These are phyloP conservation scores for Alisma plantagoaquatica DNA, from an alignment of 106 monocot genomes.

Conservation along the genomic window DNA sequence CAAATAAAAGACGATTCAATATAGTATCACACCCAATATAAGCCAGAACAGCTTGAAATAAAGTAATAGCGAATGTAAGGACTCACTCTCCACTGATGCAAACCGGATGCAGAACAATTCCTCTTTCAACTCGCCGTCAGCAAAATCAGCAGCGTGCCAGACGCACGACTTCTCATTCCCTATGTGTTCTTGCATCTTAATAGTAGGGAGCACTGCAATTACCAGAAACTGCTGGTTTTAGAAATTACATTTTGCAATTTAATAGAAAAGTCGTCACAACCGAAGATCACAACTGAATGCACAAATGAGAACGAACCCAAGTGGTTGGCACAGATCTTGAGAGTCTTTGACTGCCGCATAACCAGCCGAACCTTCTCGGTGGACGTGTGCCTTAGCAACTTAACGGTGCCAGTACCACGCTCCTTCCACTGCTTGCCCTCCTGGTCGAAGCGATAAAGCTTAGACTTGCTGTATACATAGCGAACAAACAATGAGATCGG, in stretches of 20 bases:
- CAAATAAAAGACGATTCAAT: no score
- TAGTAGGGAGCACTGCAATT: constrained; percentile 41
- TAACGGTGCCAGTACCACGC: constrained; percentile 76
- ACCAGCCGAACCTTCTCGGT: constrained; percentile 73
- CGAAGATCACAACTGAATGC: no score
- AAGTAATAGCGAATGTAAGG: no score
- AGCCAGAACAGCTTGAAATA: no score
- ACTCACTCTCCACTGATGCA: constrained; percentile 84
- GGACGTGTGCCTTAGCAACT: constrained; percentile 78
- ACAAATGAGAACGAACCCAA: constrained; percentile 22
- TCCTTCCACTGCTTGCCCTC: constrained; percentile 97
- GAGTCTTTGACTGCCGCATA: constrained; percentile 91
- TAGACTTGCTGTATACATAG: constrained; percentile 59
- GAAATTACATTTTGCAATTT: no score
- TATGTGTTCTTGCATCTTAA: constrained; percentile 76
- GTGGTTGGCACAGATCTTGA: constrained; percentile 98
- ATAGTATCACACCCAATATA: no score
- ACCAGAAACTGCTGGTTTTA: no score
- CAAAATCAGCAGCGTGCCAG: constrained; percentile 91
- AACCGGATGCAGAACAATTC: constrained; percentile 90
- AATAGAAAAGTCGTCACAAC: no score
- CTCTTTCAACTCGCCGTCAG: constrained; percentile 91
- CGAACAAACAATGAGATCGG: neutral
- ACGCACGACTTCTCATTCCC: constrained; percentile 96
- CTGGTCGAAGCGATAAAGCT: constrained; percentile 91